Base-by-base conservation (phyloP, 768 basidiomycete genomes). In the Mycena maculata region DNA sequence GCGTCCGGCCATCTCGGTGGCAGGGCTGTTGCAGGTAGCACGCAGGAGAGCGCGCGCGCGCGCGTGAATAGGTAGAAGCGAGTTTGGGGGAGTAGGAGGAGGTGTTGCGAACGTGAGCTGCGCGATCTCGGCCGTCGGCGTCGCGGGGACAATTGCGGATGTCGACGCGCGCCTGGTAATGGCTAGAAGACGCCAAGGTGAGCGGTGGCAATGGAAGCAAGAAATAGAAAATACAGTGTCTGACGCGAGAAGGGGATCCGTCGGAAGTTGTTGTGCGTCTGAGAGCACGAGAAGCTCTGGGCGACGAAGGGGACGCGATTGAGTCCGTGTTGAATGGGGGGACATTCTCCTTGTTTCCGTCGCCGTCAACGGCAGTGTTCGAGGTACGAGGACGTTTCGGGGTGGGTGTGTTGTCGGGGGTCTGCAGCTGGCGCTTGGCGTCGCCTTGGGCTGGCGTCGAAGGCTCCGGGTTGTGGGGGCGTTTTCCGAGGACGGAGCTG, bases 341-440 rank as follows among this genome's bases (percentile, higher is more conserved):
- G 20, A 92, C 83, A 71, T 93, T 93, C 76, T 93, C 92, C 81
- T 93, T 93, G 77, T 93, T 93, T 25, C 83, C 81, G 55, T 88
- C 87, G 44, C 84, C 87, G 66, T 90, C 89, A 22, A 84, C 58
- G 33, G 76, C 66, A 7, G 76, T 77, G 18, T 76, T 74, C 18
- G 85, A 83, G 20, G 84, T 86, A 57, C 87, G 85, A 47, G 84
- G 78, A 59, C 92, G 90, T 79, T 93, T 93, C 38, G 86, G 81
- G 71, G 85, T 86, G 22, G 91, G 91, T 10, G 87, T 88, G 31
- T 82, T 78, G 67, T 91, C 88, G 8, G 91, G 90, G 0, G 90
- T 89, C 68, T 82, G 84, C 31, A 86, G 82, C 76, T 76, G 71
- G 66, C 79, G 78, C 72, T 82, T 79, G 73, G 79, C 70, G 73